Base-by-base conservation (phyloP, 2,329 filamentous ascomycete genomes). In the Diaporthe capsici region DNA sequence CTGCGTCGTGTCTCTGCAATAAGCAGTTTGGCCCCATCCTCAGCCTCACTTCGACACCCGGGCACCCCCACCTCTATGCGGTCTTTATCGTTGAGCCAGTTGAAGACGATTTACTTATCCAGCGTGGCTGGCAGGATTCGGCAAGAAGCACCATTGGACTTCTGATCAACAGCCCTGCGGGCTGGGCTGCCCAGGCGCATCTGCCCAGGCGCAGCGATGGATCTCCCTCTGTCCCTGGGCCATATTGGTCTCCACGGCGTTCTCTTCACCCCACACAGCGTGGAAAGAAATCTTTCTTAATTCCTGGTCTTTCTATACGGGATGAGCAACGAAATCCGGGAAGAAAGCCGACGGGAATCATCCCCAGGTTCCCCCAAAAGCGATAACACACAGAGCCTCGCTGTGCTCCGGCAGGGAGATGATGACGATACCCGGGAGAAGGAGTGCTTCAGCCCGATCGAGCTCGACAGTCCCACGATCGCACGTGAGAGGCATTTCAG, bases 401-500 rank as follows among this genome's bases (percentile, higher is more conserved):
- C 15, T 28, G 15, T 22, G 20, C 17, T 17, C 28, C 34, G n/a
- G 65, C 65, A 75, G 8, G 8, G 60, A 12, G 31, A 39, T 39
- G 73, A 71, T 49, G 42, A 53, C 9, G 42, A 22, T 44, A 22
- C 39, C 9, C 7, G 10, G 9, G 55, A 57, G 31, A 68, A 75
- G 63, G 73, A 75, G 22, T 53, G 10, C 65, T 71, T 60, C 42
- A 63, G 17, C 15, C 53, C 42, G 8, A n/a, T 63, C 39, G 73
- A 74, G 58, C 51, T 74, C 28, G 65, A 61, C 55, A 58, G 73
- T 15, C 42, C 63, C 15, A 71, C 44, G 2, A 39, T 74, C 28
- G 39, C 73, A 60, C 73, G 65, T 4, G 51, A 44, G n/a, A 47
- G 73, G 10, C 73, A 71, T 28, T 74, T 47, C 53, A 71, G 63